Base-by-base conservation (phyloP, 108 stramenopile genomes). In the Tribonema minus region DNA sequence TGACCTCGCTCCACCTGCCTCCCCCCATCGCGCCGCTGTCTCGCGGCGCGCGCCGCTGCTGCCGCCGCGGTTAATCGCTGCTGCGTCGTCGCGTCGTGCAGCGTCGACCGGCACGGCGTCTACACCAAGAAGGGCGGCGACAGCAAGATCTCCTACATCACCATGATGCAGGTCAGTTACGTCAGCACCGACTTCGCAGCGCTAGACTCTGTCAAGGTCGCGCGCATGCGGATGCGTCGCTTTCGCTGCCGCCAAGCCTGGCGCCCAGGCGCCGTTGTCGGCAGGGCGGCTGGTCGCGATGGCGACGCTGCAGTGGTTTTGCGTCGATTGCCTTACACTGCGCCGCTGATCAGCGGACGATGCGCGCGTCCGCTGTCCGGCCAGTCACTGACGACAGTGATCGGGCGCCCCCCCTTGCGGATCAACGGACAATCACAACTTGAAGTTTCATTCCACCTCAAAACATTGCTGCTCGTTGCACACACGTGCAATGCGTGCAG, bases 101-200 rank as follows among this genome's bases (percentile, higher is more conserved):
- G 15, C 12, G 74, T 75, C n/a, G 74, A 66, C 64, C 37, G 46
- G 0, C 37, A 75, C 26, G 74, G 74, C 37, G 41, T 20, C 37
- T 75, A 75, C 74, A 29, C 46, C 20, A 41, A 30, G 31, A 58
- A 32, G 0, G 5, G 67, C 36, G 15, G 15, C 20, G 60, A 54
- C 25, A 32, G 68, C 60, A 77, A 77, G 60, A 68, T 77, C 15
- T 61, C 62, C 72, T 95, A 95, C 91, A 91, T 97, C 76, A 93
- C 93, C 61, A 95, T 98, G 92, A 94, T 98, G 94, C 94, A 94
- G 87, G 76, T 54, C 29, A 61, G 37, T 23, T 0, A n/a, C n/a
- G n/a, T n/a, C n/a, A n/a, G n/a, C n/a, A n/a, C n/a, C n/a, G n/a
- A n/a, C n/a, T n/a, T n/a, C n/a, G n/a, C n/a, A n/a, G n/a, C n/a